Conservation (phyloP, 768 basidiomycete genomes). For the Mycena vulgaris region DNA sequence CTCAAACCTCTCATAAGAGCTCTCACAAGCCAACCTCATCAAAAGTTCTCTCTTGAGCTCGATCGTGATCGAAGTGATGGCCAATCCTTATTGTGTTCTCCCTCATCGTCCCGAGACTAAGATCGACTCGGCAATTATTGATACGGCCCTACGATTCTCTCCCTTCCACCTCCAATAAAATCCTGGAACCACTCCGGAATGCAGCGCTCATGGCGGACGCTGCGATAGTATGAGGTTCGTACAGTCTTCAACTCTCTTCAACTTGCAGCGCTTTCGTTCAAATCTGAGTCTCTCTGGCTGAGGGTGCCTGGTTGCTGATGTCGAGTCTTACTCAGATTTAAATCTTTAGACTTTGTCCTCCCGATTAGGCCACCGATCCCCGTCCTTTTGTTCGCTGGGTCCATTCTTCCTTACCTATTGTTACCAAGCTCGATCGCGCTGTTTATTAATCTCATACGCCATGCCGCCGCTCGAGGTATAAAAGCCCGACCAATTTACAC, state of each 20-base stretch:
- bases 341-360: constrained; percentile 11
- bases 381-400: constrained; percentile 9
- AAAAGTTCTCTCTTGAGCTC: not conserved
- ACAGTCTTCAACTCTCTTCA: too few species aligned
- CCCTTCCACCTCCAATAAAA: too few species aligned
- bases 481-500: not conserved
- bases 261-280: too few species aligned
- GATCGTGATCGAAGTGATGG: not conserved
- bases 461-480: not conserved
- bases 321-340: not conserved
- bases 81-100: not conserved
- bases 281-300: not conserved
- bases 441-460: not conserved
- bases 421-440: constrained; percentile 4
- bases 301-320: not conserved
- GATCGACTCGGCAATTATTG: too few species aligned
- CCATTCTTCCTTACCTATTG: constrained; percentile 2
- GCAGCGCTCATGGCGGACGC: too few species aligned
- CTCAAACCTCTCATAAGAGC: too few species aligned
- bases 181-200: too few species aligned
- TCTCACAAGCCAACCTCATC: not conserved
- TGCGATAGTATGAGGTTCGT: too few species aligned
- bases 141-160: too few species aligned
- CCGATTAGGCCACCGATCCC: not conserved
- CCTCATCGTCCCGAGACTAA: too few species aligned